Evolutionary conservation across 306 rosid genomes (phyloP), one percentile per base, ranked within the genome.

Genomic region (Citrullus amarus): DNA sequence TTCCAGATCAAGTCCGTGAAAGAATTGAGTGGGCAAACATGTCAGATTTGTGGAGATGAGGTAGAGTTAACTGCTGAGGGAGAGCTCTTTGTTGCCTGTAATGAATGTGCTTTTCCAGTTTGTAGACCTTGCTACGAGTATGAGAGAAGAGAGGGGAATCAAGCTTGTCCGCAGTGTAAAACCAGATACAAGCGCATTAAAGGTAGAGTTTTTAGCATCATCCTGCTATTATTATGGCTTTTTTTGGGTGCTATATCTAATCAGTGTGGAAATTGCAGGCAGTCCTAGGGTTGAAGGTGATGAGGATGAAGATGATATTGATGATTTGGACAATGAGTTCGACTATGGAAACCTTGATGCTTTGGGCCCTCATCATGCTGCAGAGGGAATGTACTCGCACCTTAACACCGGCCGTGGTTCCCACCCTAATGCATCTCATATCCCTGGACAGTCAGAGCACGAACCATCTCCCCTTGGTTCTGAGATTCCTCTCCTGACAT

Each of bases 281-380:
- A 80, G 87, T 87, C 93, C 97, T 44, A 86, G 99, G 80, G 99
- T 95, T 61, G 97, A 95, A 81, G 98, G 97, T 3, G 99, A 95
- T 2, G 99, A 95, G 30, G 99, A 95, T 20, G 99, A 95, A 80
- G 99, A 95, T 83, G 99, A 80, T 72, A 83, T 85, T 76, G 99
- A 95, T 75, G 99, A 95, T 82, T 84, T 95, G 87, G 96, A 95
- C 81, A 89, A 92, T 39, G 99, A 95, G 81, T 95, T 95, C 76
- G 91, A 88, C 75, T 92, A 90, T 70, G 97, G 83, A n/a, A 72
- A 80, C 65, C 34, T 78, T 15, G 92, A 90, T 79, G 84, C 78
- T 50, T 41, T 82, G 53, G 92, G 93, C 62, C 63, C 81, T 0
- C 84, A 80, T 20, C 66, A 75, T 46, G 73, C 22, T 79, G 81